These are phyloP conservation scores for Ganoderma sp. DNA, from an alignment of 1,284 basidiomycete species.

Conservation along the genomic window DNA sequence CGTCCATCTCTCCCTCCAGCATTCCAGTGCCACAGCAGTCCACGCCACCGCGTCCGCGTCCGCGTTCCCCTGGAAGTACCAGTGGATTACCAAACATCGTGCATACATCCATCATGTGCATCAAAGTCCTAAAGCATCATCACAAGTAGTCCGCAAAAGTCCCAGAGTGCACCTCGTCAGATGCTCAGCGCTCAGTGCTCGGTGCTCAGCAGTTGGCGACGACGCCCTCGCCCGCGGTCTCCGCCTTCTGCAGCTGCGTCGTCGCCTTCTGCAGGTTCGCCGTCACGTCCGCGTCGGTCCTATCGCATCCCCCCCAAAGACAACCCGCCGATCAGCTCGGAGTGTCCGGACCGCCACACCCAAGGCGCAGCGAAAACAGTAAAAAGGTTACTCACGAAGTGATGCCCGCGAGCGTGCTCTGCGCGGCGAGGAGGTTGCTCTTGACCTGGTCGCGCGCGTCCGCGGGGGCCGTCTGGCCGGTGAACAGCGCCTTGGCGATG, in stretches of 20 bases:
- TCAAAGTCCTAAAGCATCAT: background rate
- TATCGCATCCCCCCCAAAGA: constrained; percentile 2
- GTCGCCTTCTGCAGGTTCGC: constrained; percentile 30
- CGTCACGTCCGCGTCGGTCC: constrained; percentile 30
- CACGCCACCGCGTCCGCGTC: too few relatives aligned
- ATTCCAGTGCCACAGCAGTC: too few relatives aligned
- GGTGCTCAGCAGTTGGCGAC: constrained; percentile 34
- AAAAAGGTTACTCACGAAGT: constrained; percentile 39
- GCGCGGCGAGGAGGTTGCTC: constrained; percentile 41
- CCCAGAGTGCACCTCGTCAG: background rate
- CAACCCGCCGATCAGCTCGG: background rate
- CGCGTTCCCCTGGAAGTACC: background rate
- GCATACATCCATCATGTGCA: background rate
- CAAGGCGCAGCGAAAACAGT: background rate
- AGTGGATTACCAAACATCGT: background rate
- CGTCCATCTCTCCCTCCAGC: too few relatives aligned
- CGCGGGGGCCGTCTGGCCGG: constrained; percentile 44
- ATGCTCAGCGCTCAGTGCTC: constrained; percentile 5
- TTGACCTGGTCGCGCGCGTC: constrained; percentile 43
- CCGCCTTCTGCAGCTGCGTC: constrained; percentile 27
- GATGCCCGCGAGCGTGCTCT: constrained; percentile 40
- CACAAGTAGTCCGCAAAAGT: background rate
- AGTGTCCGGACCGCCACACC: background rate
- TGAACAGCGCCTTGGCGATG: constrained; percentile 44
- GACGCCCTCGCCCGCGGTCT: constrained; percentile 34